Evolutionary conservation across 1,139 yeast species (phyloP), one percentile per base, ranked within the genome.

Genomic region (Schizosaccharomyces versatilis): DNA sequence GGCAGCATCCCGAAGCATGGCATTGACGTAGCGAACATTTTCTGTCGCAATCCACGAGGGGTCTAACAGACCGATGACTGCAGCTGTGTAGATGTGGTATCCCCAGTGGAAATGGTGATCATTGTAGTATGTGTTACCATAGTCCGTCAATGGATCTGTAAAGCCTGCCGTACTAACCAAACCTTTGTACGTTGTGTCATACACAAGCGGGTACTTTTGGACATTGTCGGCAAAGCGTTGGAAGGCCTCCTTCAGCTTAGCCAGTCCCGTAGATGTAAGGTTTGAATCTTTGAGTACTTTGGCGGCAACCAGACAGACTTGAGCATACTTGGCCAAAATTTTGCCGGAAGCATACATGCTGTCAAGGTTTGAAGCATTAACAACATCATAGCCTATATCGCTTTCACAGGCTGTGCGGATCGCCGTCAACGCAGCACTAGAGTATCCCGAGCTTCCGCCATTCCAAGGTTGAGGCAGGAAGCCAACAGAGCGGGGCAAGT

Each of bases 51-150:
- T 80, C 81, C 83, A 80, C 12, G 75, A 70, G 32, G 69, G 63
- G 65, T 83, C 93, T 47, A 80, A 73, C 58, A 76, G 69, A 14
- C 82, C 88, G 54, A 81, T 72, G 52, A 81, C 73, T 1, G 93
- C 90, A 6, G 86, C 86, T 8, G 90, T 82, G 62, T 82, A 86
- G 54, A 82, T 73, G 62, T 75, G 75, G 67, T 81, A 82, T 36
- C 90, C 88, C 64, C 80, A 82, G 63, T 82, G 90, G 77, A 81
- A 82, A 64, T 81, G 88, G 17, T 54, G 55, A 65, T 82, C 90
- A 61, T 81, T 82, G 68, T 82, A 82, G 67, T 75, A 78, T 14
- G 80, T 74, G 60, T 78, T 70, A 41, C 90, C 93, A 64, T 68
- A 82, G 61, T 81, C 84, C 47, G 74, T 76, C 55, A 64, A 62